These are phyloP conservation scores for Sabuloglossum arenarium DNA, from an alignment of 495 filamentous ascomycete species.

Conservation along the genomic window DNA sequence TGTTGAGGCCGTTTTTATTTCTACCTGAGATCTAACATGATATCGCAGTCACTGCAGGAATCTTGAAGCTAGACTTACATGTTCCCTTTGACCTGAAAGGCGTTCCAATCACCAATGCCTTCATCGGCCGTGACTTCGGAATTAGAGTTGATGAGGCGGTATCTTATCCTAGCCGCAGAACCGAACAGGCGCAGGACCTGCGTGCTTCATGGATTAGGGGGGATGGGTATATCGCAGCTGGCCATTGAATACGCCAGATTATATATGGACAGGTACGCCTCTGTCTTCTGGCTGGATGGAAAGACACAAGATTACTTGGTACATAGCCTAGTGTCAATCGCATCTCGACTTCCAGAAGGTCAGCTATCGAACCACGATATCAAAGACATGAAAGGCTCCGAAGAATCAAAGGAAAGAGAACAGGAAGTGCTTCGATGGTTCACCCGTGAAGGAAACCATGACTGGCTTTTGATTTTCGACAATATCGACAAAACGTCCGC, in stretches of 20 bases:
- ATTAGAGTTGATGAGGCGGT: not conserved
- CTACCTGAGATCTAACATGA: too few relatives aligned
- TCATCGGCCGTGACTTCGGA: not conserved
- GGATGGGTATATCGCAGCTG: not conserved
- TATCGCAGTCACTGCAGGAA: not conserved
- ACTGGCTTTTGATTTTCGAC: conserved; percentile 8
- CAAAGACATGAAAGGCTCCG: not conserved
- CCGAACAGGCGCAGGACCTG: not conserved
- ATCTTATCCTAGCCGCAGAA: not conserved
- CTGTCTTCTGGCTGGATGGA: not conserved
- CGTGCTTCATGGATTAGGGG: not conserved
- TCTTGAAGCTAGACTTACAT: not conserved
- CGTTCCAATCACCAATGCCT: not conserved
- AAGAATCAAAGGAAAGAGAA: not conserved
- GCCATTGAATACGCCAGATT: not conserved
- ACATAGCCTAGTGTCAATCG: not conserved
- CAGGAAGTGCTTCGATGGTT: not conserved
- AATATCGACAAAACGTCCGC: conserved; percentile 5
- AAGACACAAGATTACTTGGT: not conserved
- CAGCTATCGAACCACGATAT: not conserved
- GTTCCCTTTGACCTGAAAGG: not conserved
- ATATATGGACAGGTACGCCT: not conserved
- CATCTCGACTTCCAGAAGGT: not conserved
- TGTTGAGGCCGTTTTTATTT: too few relatives aligned
- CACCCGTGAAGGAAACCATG: not conserved